Conservation (phyloP, 768 basidiomycete species). For the Termitomyces sp. region DNA sequence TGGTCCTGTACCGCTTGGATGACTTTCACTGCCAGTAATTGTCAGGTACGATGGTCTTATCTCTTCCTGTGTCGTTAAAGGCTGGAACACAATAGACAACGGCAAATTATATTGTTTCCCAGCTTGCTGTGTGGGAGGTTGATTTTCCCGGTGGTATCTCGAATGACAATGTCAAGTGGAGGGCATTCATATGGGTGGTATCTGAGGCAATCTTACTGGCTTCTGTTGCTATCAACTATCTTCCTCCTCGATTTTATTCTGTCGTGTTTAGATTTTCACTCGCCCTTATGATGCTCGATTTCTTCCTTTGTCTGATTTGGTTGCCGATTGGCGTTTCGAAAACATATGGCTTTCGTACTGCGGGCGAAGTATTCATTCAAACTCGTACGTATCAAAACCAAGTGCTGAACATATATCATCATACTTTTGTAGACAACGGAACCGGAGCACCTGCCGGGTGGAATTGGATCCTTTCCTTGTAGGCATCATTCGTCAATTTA, state of each 20-base stretch:
- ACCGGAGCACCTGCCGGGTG: slow-evolving; percentile 82
- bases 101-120: slow-evolving; percentile 86
- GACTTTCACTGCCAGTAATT: slow-evolving; percentile 86
- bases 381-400: slow-evolving; percentile 46
- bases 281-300: slow-evolving; percentile 75
- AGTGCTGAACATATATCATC: neutral
- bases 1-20: slow-evolving; percentile 94
- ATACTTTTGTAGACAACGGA: slow-evolving; percentile 60
- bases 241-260: slow-evolving; percentile 74
- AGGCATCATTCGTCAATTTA: slow-evolving; percentile 6
- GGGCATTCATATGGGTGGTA: slow-evolving; percentile 78
- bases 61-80: neutral
- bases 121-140: slow-evolving; percentile 72
- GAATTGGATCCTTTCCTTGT: slow-evolving; percentile 93
- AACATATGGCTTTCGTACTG: slow-evolving; percentile 84
- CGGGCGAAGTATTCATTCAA: slow-evolving; percentile 77
- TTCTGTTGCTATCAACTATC: slow-evolving; percentile 77
- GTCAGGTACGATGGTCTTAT: slow-evolving; percentile 47
- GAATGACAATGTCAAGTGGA: slow-evolving; percentile 75
- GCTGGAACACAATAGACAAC: slow-evolving; percentile 50
- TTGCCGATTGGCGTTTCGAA: slow-evolving; percentile 84
- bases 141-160: slow-evolving; percentile 77
- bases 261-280: slow-evolving; percentile 72
- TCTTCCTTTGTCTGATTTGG: slow-evolving; percentile 88
- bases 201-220: slow-evolving; percentile 71